phyloP scores from a whole-genome alignment of 1,284 basidiomycete genomes.

The Cryptococcus amylolentus region DNA sequence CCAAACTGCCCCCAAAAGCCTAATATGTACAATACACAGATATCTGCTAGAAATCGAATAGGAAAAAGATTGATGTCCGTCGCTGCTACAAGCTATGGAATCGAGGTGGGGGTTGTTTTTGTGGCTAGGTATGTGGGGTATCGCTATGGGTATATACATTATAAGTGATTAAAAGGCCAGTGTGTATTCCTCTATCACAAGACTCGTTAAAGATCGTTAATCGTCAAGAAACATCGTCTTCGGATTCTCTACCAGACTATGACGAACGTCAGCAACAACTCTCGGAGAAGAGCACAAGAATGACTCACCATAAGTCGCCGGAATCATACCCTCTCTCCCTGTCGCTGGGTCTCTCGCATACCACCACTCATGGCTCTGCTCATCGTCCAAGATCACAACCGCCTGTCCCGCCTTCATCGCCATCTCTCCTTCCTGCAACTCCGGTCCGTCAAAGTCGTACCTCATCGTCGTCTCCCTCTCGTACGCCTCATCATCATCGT shows the following conservation, averaged over 20 bases:
- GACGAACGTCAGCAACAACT: not conserved
- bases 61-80: not conserved
- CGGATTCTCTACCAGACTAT: not conserved
- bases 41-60: not conserved
- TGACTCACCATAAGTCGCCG: conserved; percentile 64
- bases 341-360: conserved; percentile 74
- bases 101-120: no score
- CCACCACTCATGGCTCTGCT: conserved; percentile 70
- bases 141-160: not conserved
- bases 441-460: conserved; percentile 43
- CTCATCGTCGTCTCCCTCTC: conserved; percentile 45
- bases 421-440: conserved; percentile 44
- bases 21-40: not conserved
- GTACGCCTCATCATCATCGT: conserved; percentile 54
- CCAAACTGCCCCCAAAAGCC: not conserved
- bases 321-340: conserved; percentile 79
- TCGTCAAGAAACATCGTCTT: not conserved
- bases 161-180: not conserved
- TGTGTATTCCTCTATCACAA: not conserved
- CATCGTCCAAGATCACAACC: conserved; percentile 40
- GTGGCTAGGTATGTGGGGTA: no score
- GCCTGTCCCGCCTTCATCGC: conserved; percentile 42
- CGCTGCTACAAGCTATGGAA: no score
- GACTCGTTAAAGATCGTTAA: conserved; percentile 1
- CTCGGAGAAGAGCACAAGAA: not conserved